Conservation (phyloP, 2,329 filamentous ascomycete genomes). For the Botrytis medusae region DNA sequence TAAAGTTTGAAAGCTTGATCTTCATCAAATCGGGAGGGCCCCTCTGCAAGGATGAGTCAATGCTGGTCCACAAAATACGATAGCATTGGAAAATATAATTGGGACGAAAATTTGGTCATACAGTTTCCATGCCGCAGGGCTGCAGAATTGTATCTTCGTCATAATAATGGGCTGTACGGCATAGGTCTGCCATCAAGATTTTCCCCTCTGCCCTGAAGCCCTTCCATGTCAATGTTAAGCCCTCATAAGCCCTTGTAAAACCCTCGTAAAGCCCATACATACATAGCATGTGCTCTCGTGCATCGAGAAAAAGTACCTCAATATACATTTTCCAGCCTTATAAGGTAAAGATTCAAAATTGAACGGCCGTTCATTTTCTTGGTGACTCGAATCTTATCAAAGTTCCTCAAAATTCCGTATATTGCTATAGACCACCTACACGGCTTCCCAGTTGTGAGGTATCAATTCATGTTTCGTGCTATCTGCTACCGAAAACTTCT, state of each 20-base stretch:
- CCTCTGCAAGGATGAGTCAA: conserved; percentile 12
- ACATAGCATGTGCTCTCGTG: not conserved
- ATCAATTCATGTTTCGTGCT: not conserved
- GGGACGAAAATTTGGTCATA: not conserved
- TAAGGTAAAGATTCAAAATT: not conserved
- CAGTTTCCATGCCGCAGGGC: conserved; percentile 4
- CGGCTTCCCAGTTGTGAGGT: not conserved
- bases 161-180: not conserved
- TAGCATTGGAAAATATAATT: not conserved
- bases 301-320: not conserved
- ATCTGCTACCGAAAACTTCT: not conserved
- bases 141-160: not conserved
- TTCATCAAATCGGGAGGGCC: not conserved
- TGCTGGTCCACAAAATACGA: not conserved
- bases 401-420: not conserved
- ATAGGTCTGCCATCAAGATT: not conserved
- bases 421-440: not conserved
- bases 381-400: not conserved
- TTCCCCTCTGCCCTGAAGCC: not conserved
- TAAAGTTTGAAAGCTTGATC: conserved; percentile 8
- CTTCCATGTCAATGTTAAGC: not conserved
- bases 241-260: not conserved
- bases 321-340: not conserved
- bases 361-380: not conserved
- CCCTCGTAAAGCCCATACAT: not conserved